These are phyloP conservation scores for Blumeria hordei DNA, from an alignment of 2,329 filamentous ascomycete species.

Conservation along the genomic window DNA sequence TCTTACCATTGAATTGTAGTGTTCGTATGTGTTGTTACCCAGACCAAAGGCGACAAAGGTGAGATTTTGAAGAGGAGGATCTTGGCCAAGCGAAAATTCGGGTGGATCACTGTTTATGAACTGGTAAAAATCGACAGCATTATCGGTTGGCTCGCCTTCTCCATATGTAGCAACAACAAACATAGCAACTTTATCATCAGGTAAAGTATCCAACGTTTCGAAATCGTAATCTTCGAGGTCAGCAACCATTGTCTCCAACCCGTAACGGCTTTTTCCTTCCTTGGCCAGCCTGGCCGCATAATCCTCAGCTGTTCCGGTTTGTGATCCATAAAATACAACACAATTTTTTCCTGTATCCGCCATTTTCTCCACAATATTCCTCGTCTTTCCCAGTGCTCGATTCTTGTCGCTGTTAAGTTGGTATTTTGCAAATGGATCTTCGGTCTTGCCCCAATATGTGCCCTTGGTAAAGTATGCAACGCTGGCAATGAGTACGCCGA, in stretches of 20 bases:
- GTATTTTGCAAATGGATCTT: slow-evolving; percentile 67
- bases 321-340: slow-evolving; percentile 93
- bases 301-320: slow-evolving; percentile 95
- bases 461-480: slow-evolving; percentile 96
- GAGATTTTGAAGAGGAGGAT: slow-evolving; percentile 55
- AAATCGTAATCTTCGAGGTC: slow-evolving; percentile 96
- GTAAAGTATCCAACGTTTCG: slow-evolving; percentile 73
- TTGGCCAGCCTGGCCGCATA: slow-evolving; percentile 92
- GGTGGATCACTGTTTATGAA: slow-evolving; percentile 69
- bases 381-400: slow-evolving; percentile 53
- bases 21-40: slow-evolving; percentile 97
- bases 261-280: slow-evolving; percentile 89
- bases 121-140: slow-evolving; percentile 97
- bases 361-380: slow-evolving; percentile 89
- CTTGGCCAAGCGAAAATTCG: slow-evolving; percentile 50
- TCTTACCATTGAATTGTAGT: slow-evolving; percentile 97
- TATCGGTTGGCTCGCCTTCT: slow-evolving; percentile 95
- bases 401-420: slow-evolving; percentile 31
- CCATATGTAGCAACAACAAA: slow-evolving; percentile 95
- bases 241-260: slow-evolving; percentile 92
- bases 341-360: slow-evolving; percentile 92
- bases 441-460: slow-evolving; percentile 69
- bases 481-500: slow-evolving; percentile 62
- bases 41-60: slow-evolving; percentile 91
- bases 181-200: slow-evolving; percentile 75